Conservation (phyloP, 805 yeast species). For the Dipodascus geniculatus region DNA sequence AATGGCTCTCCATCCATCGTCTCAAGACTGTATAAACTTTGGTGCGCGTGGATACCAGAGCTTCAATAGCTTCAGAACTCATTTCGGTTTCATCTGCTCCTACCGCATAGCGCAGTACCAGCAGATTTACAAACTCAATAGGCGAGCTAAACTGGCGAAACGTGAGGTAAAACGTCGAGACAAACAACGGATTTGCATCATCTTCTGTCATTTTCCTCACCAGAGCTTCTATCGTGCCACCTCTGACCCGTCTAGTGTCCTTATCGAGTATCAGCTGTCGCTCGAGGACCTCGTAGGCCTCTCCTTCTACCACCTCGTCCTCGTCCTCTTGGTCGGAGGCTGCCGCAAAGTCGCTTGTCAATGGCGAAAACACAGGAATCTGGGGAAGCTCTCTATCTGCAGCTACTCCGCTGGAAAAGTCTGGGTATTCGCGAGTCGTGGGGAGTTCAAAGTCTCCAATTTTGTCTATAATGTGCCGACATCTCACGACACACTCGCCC, state of each 20-base stretch:
- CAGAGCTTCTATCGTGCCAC: slow-evolving; percentile 24
- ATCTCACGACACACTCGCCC: slow-evolving; percentile 24
- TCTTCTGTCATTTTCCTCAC: slow-evolving; percentile 19
- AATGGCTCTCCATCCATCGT: slow-evolving; percentile 83
- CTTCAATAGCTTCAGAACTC: background rate
- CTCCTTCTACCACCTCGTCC: background rate
- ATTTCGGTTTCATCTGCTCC: background rate
- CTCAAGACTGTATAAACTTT: slow-evolving; percentile 58
- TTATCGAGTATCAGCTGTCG: slow-evolving; percentile 7
- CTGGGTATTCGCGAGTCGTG: slow-evolving; percentile 19
- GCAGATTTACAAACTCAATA: slow-evolving; percentile 52
- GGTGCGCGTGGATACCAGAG: slow-evolving; percentile 30
- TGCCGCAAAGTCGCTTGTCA: background rate
- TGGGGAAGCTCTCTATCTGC: background rate
- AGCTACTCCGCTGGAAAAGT: slow-evolving; percentile 9
- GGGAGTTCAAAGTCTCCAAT: slow-evolving; percentile 24
- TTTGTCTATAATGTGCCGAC: slow-evolving; percentile 16
- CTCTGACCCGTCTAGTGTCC: slow-evolving; percentile 20
- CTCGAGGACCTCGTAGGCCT: background rate
- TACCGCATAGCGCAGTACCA: slow-evolving; percentile 30
- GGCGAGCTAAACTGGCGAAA: slow-evolving; percentile 64
- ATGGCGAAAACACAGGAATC: slow-evolving; percentile 2
- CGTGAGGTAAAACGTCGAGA: slow-evolving; percentile 65
- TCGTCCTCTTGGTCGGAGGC: background rate
- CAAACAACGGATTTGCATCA: slow-evolving; percentile 46